Base-by-base conservation (phyloP, 225 moss, liverwort and hornwort genomes). In the Pseudisothecium myosuroides region DNA sequence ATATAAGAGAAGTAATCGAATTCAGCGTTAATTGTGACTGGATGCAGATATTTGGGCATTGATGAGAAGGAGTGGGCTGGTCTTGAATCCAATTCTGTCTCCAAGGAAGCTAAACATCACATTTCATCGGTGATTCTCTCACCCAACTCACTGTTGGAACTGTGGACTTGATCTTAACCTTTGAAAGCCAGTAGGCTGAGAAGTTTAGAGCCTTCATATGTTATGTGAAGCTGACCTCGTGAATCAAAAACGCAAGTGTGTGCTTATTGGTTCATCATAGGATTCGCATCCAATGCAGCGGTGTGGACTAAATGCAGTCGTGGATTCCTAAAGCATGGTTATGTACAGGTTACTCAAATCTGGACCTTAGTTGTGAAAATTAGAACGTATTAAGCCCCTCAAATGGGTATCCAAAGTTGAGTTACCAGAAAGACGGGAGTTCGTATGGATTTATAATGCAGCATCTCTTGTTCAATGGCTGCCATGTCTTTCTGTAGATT, bases 31-130 rank as follows among this genome's bases (percentile, higher is more conserved):
- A 47, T 61, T 63, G 19, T 26, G 43, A 37, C 76, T 65, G 88
- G 83, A 82, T 76, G 87, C 94, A 97, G 95, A 92, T 95, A 95
- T 92, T 90, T 97, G 87, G 72, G 90, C 56, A 95, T 96, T 86
- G 95, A 96, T 83, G 87, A 85, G 14, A 96, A 95, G 67, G 95
- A 95, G 65, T 97, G 97, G 95, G 88, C 90, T 43, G 93, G 93
- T 41, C 93, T 96, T 81, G 97, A 95, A 86, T 88, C 88, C 52
- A 95, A 92, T 65, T 92, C 94, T 77, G 78, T 91, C 49, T 93
- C 93, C 55, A 83, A 87, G 79, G 94, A 95, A 87, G 92, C 96
- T 58, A 93, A 93, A 64, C 91, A 94, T 77, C 97, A 95, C 60
- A 88, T 97, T 91, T 94, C 91, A 89, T 92, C 93, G 89, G 97